These are phyloP conservation scores for Pleurotus cornucopiae DNA, from an alignment of 768 basidiomycete genomes.

Conservation along the genomic window DNA sequence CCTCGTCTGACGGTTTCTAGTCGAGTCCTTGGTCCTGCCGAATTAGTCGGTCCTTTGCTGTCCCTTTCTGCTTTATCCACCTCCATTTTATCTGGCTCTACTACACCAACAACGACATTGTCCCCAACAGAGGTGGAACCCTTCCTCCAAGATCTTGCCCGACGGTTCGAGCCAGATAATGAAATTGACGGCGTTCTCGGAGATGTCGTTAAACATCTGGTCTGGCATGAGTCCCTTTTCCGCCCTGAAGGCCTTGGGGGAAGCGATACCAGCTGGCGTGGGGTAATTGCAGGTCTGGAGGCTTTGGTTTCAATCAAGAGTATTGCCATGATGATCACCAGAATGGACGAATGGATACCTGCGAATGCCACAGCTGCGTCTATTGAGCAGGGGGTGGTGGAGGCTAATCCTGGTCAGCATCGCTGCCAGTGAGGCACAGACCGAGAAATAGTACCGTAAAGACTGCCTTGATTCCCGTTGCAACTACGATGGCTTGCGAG, in stretches of 20 bases:
- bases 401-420: conserved; percentile 23
- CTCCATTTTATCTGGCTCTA: conserved; percentile 51
- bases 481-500: conserved; percentile 29
- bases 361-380: conserved; percentile 47
- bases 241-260: conserved; percentile 68
- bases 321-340: conserved; percentile 78
- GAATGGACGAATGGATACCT: conserved; percentile 73
- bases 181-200: conserved; percentile 80
- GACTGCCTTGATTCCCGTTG: conserved; percentile 26
- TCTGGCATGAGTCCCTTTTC: conserved; percentile 63
- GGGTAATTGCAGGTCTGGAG: conserved; percentile 76
- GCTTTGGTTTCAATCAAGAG: conserved; percentile 77
- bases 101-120: conserved; percentile 46
- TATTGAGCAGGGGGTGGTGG: conserved; percentile 49
- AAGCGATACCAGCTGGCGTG: conserved; percentile 81
- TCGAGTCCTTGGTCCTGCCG: conserved; percentile 68
- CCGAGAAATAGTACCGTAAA: conserved; percentile 25
- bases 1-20: conserved; percentile 27
- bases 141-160: conserved; percentile 81
- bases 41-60: conserved; percentile 80
- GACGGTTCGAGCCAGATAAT: conserved; percentile 74
- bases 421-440: background rate
- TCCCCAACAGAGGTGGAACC: conserved; percentile 65
- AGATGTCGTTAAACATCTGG: conserved; percentile 57
- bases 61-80: conserved; percentile 66